phyloP scores from a whole-genome alignment of 2,329 filamentous ascomycete genomes.

The Fusarium sp. region DNA sequence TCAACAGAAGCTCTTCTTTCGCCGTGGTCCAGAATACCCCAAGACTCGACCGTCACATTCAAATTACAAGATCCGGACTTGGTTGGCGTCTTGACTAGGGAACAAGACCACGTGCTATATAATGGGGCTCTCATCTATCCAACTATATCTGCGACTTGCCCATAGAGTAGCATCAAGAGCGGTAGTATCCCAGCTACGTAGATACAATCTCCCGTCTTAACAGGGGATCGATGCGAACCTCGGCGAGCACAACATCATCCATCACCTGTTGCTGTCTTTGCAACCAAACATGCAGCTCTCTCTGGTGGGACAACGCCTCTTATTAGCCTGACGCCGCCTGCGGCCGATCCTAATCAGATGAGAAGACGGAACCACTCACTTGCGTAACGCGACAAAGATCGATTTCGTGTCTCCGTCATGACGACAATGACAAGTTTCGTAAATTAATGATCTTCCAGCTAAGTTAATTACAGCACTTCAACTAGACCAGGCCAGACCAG shows the following conservation, averaged over 20 bases:
- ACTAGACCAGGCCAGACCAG: constrained; percentile 2
- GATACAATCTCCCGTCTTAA: neutral
- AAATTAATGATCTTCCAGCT: constrained; percentile 28
- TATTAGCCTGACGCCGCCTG: constrained; percentile 15
- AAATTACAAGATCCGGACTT: constrained; percentile 27
- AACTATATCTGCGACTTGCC: constrained; percentile 20
- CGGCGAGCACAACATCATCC: constrained; percentile 14
- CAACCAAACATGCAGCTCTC: constrained; percentile 8
- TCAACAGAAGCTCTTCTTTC: neutral
- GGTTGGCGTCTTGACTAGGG: constrained; percentile 25
- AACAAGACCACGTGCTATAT: constrained; percentile 29
- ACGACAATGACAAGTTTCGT: constrained; percentile 20
- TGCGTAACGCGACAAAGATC: constrained; percentile 8
- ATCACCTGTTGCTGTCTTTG: neutral
- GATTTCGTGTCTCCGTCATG: constrained; percentile 2
- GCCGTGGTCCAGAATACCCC: neutral
- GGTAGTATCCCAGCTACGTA: constrained; percentile 4
- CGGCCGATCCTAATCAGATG: constrained; percentile 40
- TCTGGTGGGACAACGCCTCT: constrained; percentile 15
- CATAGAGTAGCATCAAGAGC: constrained; percentile 14
- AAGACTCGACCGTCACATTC: constrained; percentile 21
- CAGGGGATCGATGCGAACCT: constrained; percentile 13
- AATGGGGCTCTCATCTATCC: constrained; percentile 14
- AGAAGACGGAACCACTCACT: constrained; percentile 10
- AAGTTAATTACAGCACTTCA: constrained; percentile 9